Evolutionary conservation across 306 rosid genomes (phyloP).

Genomic region (Quercus cerris): DNA sequence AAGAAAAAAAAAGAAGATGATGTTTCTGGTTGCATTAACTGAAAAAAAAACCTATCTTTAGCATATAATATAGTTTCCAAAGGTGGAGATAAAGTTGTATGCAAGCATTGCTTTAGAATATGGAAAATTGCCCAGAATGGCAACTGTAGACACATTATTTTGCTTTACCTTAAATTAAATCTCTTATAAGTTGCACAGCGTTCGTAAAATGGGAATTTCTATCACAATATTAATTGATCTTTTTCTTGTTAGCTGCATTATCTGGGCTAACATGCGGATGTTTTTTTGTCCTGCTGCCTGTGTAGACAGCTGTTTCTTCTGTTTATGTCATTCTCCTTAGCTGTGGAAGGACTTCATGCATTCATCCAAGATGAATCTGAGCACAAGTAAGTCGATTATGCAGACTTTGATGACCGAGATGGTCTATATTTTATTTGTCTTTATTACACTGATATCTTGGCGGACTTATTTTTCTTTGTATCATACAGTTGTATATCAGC

Average conservation of each 20-base stretch:
- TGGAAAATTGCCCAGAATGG: no score
- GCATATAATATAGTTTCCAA: no score
- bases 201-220: background rate
- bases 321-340: slow-evolving; percentile 96
- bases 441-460: background rate
- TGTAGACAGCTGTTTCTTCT: slow-evolving; percentile 99
- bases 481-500: background rate
- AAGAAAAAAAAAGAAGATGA: no score
- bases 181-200: background rate
- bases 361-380: slow-evolving; percentile 99
- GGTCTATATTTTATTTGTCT: background rate
- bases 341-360: slow-evolving; percentile 97
- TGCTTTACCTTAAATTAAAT: no score
- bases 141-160: no score
- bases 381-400: slow-evolving; percentile 79
- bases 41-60: no score
- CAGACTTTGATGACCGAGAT: background rate
- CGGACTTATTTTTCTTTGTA: background rate
- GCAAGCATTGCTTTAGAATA: no score
- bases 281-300: slow-evolving; percentile 51
- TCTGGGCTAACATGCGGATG: slow-evolving; percentile 53
- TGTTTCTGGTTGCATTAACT: no score
- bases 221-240: background rate
- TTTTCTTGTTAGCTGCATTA: background rate
- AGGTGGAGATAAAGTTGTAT: no score